Percentiles rank a stretch among this genome's conserved stretches.
These are phyloP conservation scores for Neurospora cerealis DNA, from an alignment of 495 filamentous ascomycete species.

Conservation along the genomic window DNA sequence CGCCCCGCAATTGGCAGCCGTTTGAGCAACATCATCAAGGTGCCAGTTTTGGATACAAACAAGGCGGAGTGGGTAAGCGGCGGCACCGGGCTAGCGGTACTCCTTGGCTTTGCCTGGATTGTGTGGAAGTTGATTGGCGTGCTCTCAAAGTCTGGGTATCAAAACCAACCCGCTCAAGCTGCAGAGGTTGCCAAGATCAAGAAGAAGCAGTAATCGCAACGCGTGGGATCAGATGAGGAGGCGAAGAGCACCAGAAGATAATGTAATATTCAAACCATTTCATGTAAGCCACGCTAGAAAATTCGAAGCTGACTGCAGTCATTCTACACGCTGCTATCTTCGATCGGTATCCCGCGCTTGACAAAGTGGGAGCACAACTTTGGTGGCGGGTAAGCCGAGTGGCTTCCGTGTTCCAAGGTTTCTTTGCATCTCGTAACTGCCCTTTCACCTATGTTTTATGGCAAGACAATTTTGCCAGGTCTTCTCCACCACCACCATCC, in stretches of 20 bases:
- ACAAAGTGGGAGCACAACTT: neutral
- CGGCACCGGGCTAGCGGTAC: constrained; percentile 60
- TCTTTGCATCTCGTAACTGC: neutral
- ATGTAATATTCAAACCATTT: neutral
- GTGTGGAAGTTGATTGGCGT: constrained; percentile 51
- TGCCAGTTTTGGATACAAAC: constrained; percentile 66
- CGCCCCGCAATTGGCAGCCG: constrained; percentile 22
- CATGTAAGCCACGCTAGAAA: neutral
- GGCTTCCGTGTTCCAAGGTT: neutral
- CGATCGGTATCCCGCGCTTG: neutral
- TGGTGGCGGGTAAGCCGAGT: neutral
- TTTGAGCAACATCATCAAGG: constrained; percentile 51
- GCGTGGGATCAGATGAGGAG: neutral
- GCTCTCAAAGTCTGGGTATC: constrained; percentile 20
- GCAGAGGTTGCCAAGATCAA: constrained; percentile 21
- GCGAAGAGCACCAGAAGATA: neutral
- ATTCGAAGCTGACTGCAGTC: neutral
- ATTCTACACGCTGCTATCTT: neutral
- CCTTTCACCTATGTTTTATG: neutral
- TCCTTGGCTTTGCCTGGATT: constrained; percentile 68
- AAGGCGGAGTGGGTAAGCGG: constrained; percentile 50
- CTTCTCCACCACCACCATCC: neutral
- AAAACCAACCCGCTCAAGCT: constrained; percentile 6
- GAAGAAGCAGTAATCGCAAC: constrained; percentile 27
- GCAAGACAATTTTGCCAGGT: neutral